A percentile compares a stretch with the other conserved stretches of the same genome.
These are phyloP conservation scores for Blastobotrys mokoenaii DNA, from an alignment of 805 yeast species.

Conservation along the genomic window DNA sequence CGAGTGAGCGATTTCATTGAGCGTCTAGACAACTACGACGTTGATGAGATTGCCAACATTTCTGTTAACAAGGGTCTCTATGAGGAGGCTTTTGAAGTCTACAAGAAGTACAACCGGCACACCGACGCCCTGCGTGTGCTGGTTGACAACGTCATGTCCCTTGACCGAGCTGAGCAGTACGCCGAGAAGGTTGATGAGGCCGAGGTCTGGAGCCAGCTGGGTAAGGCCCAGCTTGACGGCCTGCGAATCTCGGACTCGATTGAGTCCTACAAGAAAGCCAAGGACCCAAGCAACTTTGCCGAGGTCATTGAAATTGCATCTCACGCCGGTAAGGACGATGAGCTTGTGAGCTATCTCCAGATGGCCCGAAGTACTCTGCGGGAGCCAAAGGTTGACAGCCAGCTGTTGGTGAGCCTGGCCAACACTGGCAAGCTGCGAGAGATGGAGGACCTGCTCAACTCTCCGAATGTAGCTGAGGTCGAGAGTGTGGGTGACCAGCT, in stretches of 20 bases:
- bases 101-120: conserved; percentile 72
- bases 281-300: conserved; percentile 81
- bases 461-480: conserved; percentile 87
- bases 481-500: conserved; percentile 89
- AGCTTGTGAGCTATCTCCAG: conserved; percentile 71
- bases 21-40: conserved; percentile 83
- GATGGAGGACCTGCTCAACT: conserved; percentile 73
- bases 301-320: conserved; percentile 92
- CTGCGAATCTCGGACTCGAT: conserved; percentile 87
- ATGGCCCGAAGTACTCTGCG: conserved; percentile 90
- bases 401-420: conserved; percentile 82
- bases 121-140: conserved; percentile 79
- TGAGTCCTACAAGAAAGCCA: conserved; percentile 82
- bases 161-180: conserved; percentile 89
- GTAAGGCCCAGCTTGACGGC: conserved; percentile 93
- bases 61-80: conserved; percentile 80
- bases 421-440: conserved; percentile 65
- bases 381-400: conserved; percentile 90
- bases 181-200: conserved; percentile 84
- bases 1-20: conserved; percentile 80
- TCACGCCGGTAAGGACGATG: conserved; percentile 94
- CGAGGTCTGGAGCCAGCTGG: conserved; percentile 90
- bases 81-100: conserved; percentile 93
- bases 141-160: conserved; percentile 86
- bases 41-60: conserved; percentile 86